A percentile compares a stretch with the other conserved stretches of the same genome.
Evolutionary conservation across 2,329 filamentous ascomycete genomes (phyloP).

Genomic region (Penicillium polonicum): DNA sequence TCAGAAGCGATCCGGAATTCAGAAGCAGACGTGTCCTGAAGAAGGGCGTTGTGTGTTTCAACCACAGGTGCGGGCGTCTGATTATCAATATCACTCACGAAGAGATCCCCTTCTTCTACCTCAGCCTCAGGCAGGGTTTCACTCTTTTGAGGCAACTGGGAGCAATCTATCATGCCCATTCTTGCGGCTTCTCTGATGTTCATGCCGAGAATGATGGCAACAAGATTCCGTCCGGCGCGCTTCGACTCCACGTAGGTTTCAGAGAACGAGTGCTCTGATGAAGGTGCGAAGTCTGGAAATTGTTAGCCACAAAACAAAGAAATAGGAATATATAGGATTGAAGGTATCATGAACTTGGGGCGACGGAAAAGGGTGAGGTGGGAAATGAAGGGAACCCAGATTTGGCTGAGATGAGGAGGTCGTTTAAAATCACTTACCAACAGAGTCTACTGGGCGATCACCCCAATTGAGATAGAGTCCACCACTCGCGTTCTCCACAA

Average conservation of each 20-base stretch:
- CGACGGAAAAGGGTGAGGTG: background rate
- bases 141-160: slow-evolving; percentile 32
- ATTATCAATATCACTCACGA: slow-evolving; percentile 40
- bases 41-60: slow-evolving; percentile 12
- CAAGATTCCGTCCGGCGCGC: slow-evolving; percentile 54
- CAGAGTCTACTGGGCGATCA: slow-evolving; percentile 47
- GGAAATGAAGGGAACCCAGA: background rate
- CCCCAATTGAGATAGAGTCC: slow-evolving; percentile 53
- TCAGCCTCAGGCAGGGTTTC: slow-evolving; percentile 26
- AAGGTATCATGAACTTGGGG: background rate
- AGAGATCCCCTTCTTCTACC: slow-evolving; percentile 35
- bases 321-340: background rate
- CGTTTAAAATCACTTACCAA: slow-evolving; percentile 35
- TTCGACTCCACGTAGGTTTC: slow-evolving; percentile 58
- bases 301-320: background rate
- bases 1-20: slow-evolving; percentile 22
- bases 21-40: slow-evolving; percentile 14
- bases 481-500: slow-evolving; percentile 49
- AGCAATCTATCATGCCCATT: slow-evolving; percentile 51
- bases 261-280: slow-evolving; percentile 55
- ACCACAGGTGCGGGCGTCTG: slow-evolving; percentile 25
- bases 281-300: slow-evolving; percentile 41
- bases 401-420: background rate
- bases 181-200: slow-evolving; percentile 52
- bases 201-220: slow-evolving; percentile 58